A percentile compares a stretch with the other conserved stretches of the same genome.
phyloP scores from a whole-genome alignment of 2,329 filamentous ascomycete genomes.

The Nigrograna mackinnonii region DNA sequence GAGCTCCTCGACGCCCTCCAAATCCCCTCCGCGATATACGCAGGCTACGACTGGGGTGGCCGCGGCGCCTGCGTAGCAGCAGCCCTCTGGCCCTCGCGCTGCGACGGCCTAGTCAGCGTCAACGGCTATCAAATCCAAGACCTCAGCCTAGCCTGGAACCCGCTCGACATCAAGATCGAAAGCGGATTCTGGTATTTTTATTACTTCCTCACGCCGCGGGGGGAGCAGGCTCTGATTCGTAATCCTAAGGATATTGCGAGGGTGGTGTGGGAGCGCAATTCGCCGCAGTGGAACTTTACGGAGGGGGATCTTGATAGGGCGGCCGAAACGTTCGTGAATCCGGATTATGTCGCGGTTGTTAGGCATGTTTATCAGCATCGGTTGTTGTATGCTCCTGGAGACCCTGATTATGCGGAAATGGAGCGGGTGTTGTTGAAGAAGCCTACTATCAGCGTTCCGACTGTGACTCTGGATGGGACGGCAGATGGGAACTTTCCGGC shows the following conservation, averaged over 20 bases:
- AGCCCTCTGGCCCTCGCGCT: constrained; percentile 2
- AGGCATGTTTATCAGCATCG: constrained; percentile 1
- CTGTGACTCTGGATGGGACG: background rate
- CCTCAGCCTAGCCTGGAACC: background rate
- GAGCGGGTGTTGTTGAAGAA: background rate
- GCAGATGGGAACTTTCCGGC: background rate
- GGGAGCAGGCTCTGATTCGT: background rate
- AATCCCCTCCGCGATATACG: constrained; percentile 2
- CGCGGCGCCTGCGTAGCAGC: constrained; percentile 2
- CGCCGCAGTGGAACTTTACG: background rate
- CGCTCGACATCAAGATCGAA: background rate
- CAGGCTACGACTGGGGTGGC: constrained; percentile 6
- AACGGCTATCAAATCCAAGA: background rate
- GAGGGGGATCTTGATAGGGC: background rate
- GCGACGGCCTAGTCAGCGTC: background rate
- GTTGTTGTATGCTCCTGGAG: background rate
- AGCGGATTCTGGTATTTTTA: background rate
- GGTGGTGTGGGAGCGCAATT: background rate
- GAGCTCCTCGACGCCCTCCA: constrained; percentile 3
- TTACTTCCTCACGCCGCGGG: background rate
- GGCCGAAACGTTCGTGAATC: background rate
- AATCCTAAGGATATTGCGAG: background rate
- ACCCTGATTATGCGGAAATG: background rate
- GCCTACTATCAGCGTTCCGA: background rate
- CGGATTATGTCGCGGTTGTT: background rate